Conservation (phyloP, 345 rosid species). For the Rhodomyrtus tomentosa region DNA sequence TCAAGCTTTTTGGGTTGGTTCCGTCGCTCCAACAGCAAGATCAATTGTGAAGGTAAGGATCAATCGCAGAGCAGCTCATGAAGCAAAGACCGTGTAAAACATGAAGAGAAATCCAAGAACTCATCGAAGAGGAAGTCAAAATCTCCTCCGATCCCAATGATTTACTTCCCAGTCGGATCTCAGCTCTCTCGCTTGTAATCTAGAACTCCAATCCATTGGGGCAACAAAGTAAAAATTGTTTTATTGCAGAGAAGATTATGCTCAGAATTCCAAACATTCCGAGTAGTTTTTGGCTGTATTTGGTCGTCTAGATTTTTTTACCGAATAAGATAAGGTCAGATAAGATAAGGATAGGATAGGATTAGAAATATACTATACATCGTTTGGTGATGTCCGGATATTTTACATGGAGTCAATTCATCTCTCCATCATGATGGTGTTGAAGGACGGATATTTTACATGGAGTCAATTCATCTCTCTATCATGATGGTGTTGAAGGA, state of each 20-base stretch:
- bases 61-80: neutral
- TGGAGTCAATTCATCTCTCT: too few species aligned
- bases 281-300: neutral
- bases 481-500: too few species aligned
- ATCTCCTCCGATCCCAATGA: neutral
- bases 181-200: neutral
- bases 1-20: constrained; percentile 2
- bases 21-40: neutral
- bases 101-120: neutral
- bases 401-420: too few species aligned
- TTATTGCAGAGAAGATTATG: neutral
- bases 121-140: neutral
- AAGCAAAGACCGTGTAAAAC: neutral
- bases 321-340: too few species aligned
- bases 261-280: neutral
- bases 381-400: too few species aligned
- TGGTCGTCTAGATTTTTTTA: too few species aligned
- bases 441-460: too few species aligned
- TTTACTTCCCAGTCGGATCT: constrained; percentile 11
- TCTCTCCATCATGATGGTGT: too few species aligned
- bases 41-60: neutral
- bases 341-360: too few species aligned
- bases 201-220: neutral
- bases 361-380: too few species aligned
- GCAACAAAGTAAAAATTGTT: neutral